Conservation (phyloP, 2,329 filamentous ascomycete species). For the Ophiostoma novo-ulmi region DNA sequence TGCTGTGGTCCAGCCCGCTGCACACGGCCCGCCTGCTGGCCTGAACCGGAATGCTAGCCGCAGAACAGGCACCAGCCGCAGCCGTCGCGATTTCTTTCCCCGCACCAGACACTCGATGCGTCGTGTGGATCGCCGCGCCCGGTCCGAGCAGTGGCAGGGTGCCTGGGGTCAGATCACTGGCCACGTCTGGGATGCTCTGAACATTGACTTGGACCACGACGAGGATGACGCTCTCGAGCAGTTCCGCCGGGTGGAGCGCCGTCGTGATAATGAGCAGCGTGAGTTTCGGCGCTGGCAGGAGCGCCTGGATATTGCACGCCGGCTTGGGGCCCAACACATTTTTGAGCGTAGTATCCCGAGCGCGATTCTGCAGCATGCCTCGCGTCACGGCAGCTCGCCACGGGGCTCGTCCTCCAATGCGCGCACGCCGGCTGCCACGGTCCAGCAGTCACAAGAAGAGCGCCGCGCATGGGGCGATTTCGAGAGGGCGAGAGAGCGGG, state of each 20-base stretch:
- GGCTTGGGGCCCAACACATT: slow-evolving; percentile 67
- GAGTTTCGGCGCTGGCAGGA: slow-evolving; percentile 74
- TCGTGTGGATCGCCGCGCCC: slow-evolving; percentile 51
- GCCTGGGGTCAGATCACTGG: slow-evolving; percentile 67
- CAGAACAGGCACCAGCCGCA: slow-evolving; percentile 13
- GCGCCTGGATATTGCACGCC: slow-evolving; percentile 73
- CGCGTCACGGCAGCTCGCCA: slow-evolving; percentile 43
- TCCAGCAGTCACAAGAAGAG: slow-evolving; percentile 70
- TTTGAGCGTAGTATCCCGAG: slow-evolving; percentile 60
- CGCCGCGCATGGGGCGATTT: slow-evolving; percentile 84
- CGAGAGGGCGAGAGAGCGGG: slow-evolving; percentile 71
- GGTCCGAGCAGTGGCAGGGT: slow-evolving; percentile 81
- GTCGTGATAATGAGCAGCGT: slow-evolving; percentile 49
- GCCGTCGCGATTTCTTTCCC: slow-evolving; percentile 40
- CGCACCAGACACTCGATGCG: slow-evolving; percentile 56
- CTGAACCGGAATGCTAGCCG: slow-evolving; percentile 1
- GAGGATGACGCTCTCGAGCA: slow-evolving; percentile 58
- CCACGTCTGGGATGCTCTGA: slow-evolving; percentile 60
- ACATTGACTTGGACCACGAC: slow-evolving; percentile 79
- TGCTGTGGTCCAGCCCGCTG: slow-evolving; percentile 34
- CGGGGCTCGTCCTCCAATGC: slow-evolving; percentile 28
- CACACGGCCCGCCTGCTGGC: slow-evolving; percentile 30
- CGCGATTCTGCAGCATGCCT: slow-evolving; percentile 52
- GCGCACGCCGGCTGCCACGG: slow-evolving; percentile 46
- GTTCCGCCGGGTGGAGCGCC: slow-evolving; percentile 49